Base-by-base conservation (phyloP, 768 basidiomycete genomes). In the Mycena haematopus region DNA sequence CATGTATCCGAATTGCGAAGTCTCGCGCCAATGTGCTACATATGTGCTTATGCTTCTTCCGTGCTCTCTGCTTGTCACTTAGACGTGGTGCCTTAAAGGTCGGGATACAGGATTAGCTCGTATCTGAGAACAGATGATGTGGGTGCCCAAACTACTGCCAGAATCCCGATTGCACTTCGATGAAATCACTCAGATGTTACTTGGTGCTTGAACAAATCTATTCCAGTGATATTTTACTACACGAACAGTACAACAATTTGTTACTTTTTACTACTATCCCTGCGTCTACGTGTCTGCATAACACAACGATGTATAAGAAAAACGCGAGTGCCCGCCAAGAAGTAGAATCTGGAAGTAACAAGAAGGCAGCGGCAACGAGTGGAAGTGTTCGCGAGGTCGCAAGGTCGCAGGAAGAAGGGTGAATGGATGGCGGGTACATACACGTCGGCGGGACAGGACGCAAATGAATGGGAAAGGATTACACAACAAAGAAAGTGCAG, bases 221-320 rank as follows among this genome's bases (percentile, higher is more conserved):
- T 60, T 46, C 29, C 38, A 17, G 1, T 42, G 36, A 21, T 56
- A 51, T 35, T 6, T 6, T 62, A 56, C 24, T 62, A 57, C 61
- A 57, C 52, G 45, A 50, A 52, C 27, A 38, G 40, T 62, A 46
- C 55, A 62, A 62, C 61, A 62, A 2, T 61, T 61, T 46, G 29
- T 55, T 44, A n/a, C n/a, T 35, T 25, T 25, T 9, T 62, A 62
- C 61, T 62, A 57, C 52, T 62, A 56, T 40, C 44, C 27, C 49
- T 42, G 24, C 49, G 47, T 27, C 40, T 52, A 31, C 24, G 46
- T 27, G 21, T 19, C 8, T 25, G 29, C 10, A 22, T 36, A 36
- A 36, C 29, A 31, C 42, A 44, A 56, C 49, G 40, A 56, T 50
- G 51, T 56, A 57, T 31, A 38, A 45, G 55, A 45, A 31, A 60